phyloP scores from a whole-genome alignment of 1,284 basidiomycete species.

The Cryptococcus sp. region DNA sequence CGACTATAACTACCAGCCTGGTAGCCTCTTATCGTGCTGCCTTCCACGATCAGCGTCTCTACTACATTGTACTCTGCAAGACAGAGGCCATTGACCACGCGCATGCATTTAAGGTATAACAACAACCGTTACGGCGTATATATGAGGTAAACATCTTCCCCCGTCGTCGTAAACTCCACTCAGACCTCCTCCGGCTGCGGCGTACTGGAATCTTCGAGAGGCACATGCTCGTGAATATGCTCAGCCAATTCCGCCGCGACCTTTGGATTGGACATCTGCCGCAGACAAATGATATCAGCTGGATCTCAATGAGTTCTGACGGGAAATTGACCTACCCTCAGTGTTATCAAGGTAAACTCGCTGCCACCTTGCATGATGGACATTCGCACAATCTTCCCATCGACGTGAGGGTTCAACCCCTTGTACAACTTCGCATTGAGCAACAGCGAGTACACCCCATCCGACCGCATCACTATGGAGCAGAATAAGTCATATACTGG shows the following conservation, averaged over 20 bases:
- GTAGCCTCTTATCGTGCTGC: no score
- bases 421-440: slow-evolving; percentile 83
- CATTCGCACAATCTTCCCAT: slow-evolving; percentile 77
- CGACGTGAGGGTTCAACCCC: slow-evolving; percentile 74
- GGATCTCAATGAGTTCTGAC: no score
- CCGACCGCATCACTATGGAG: slow-evolving; percentile 84
- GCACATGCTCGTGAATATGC: slow-evolving; percentile 44
- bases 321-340: slow-evolving; percentile 61
- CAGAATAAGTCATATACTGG: background rate
- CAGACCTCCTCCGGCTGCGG: no score
- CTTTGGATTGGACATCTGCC: slow-evolving; percentile 49
- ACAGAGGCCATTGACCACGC: no score
- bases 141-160: no score
- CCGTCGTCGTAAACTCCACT: no score
- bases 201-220: slow-evolving; percentile 5
- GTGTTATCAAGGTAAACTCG: slow-evolving; percentile 67
- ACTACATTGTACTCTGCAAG: no score
- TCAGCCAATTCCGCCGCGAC: slow-evolving; percentile 55
- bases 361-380: slow-evolving; percentile 65
- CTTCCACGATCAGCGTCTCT: no score
- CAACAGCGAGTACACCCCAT: slow-evolving; percentile 81
- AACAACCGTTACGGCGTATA: no score
- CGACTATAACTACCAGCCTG: no score
- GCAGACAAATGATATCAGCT: no score
- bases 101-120: no score